Percentiles rank a stretch among this genome's conserved stretches.
These are phyloP conservation scores for Somion occarium DNA, from an alignment of 1,284 basidiomycete species.

Conservation along the genomic window DNA sequence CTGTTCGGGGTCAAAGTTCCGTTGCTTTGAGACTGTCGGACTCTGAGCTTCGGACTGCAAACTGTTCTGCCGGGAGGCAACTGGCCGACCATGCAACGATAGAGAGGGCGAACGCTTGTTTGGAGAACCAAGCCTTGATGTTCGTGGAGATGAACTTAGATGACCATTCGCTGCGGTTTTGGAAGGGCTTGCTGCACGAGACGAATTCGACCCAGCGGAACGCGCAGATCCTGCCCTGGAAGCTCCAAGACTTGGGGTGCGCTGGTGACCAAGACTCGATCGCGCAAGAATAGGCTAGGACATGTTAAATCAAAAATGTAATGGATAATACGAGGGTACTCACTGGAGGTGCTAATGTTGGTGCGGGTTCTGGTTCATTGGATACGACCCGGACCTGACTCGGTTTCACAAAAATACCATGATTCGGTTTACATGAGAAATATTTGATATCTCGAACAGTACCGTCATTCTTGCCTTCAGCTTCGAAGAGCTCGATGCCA, in stretches of 20 bases:
- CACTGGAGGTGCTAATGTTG: constrained; percentile 18
- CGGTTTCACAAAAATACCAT: constrained; percentile 90
- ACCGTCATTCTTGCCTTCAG: constrained; percentile 95
- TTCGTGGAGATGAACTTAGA: constrained; percentile 16
- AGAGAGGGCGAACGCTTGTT: constrained; percentile 37
- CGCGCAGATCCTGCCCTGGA: constrained; percentile 33
- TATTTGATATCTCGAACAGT: constrained; percentile 80
- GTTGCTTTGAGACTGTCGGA: constrained; percentile 21
- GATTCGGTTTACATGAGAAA: constrained; percentile 73
- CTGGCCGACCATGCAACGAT: constrained; percentile 28
- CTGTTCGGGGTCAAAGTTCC: constrained; percentile 20
- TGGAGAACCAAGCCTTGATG: constrained; percentile 32
- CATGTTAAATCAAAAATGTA: not conserved
- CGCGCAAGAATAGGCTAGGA: constrained; percentile 19
- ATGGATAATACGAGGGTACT: constrained; percentile 9
- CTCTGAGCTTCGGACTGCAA: constrained; percentile 15
- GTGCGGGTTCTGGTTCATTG: constrained; percentile 37
- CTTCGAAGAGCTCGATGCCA: constrained; percentile 82
- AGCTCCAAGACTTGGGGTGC: constrained; percentile 33
- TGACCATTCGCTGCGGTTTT: constrained; percentile 24
- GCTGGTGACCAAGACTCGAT: constrained; percentile 31
- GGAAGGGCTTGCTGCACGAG: constrained; percentile 38
- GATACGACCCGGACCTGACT: constrained; percentile 76
- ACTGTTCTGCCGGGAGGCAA: constrained; percentile 28
- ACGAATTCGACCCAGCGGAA: constrained; percentile 31